Base-by-base conservation (phyloP, 1,284 basidiomycete genomes). In the Malassezia psittaci region DNA sequence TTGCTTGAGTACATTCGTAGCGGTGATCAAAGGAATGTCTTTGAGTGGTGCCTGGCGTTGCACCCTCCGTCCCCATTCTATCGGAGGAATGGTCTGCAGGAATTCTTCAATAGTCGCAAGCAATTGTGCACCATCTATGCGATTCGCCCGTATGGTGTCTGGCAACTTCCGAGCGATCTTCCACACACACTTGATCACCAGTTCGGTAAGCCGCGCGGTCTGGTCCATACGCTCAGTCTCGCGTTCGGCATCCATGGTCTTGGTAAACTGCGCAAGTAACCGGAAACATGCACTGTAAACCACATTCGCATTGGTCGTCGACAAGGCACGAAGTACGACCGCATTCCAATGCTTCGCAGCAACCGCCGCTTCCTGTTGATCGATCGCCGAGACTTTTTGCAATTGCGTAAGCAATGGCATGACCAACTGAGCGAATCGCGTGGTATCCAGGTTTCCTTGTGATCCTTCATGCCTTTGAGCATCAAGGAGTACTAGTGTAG, bases 171-270 rank as follows among this genome's bases (percentile, higher is more conserved):
- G 83, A 9, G 90, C 90, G 51, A 96, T 79, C 77, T 98, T 98
- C 94, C 94, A 98, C 34, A 98, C 83, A 76, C 94, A 99, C 79
- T 98, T 98, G 67, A 98, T 79, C 32, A 98, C 87, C 33, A 99
- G 81, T 75, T 98, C 94, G 7, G 91, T 90, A 46, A 96, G 90
- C 69, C 87, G 88, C 1, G 89, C 83, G 0, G 76, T 67, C 24
- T 29, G 24, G 7, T 29, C 7, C 7, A 29, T 7, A 29, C 70
- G 72, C 9, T 67, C 60, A 15, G 76, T 60, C 40, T 72, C 67
- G 1, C 62, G 54, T 4, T 77, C 59, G 76, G 80, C 13, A 83
- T 86, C 78, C 87, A 96, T 41, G 85, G 88, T 76, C 84, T 75
- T 85, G 36, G 90, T 87, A 33, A 96, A 88, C 67, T 88, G 84